These are phyloP conservation scores for Astrothelium macrocarpum DNA, from an alignment of 495 filamentous ascomycete genomes.

Conservation along the genomic window DNA sequence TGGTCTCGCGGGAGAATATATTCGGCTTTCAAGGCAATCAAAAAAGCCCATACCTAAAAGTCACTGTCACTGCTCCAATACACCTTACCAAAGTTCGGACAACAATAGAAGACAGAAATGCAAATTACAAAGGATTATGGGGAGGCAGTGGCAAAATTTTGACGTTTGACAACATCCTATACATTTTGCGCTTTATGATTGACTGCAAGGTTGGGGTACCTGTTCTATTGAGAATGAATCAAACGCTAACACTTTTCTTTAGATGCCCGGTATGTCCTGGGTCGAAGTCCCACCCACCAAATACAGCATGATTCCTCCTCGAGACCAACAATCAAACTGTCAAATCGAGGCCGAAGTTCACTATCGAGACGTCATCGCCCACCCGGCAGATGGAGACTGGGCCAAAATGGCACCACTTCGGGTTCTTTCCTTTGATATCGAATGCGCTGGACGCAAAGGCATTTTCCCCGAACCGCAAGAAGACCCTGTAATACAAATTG, in stretches of 20 bases:
- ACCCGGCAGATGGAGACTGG: slow-evolving; percentile 89
- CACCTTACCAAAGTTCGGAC: slow-evolving; percentile 61
- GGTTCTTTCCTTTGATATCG: slow-evolving; percentile 94
- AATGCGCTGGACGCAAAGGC: slow-evolving; percentile 94
- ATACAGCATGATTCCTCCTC: slow-evolving; percentile 54
- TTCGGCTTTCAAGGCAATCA: slow-evolving; percentile 88
- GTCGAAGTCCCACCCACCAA: slow-evolving; percentile 69
- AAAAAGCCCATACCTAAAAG: slow-evolving; percentile 85
- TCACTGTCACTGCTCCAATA: slow-evolving; percentile 82
- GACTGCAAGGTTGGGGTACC: slow-evolving; percentile 58
- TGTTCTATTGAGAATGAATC: background rate
- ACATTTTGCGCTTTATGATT: slow-evolving; percentile 94
- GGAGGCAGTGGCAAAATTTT: slow-evolving; percentile 57
- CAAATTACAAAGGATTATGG: slow-evolving; percentile 91
- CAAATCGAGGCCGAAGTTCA: slow-evolving; percentile 85
- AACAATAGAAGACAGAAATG: slow-evolving; percentile 59
- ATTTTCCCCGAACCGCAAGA: slow-evolving; percentile 87
- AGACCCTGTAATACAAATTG: slow-evolving; percentile 97
- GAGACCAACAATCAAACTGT: slow-evolving; percentile 72
- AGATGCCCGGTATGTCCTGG: slow-evolving; percentile 95
- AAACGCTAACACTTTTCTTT: background rate
- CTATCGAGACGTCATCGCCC: slow-evolving; percentile 75
- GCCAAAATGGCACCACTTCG: slow-evolving; percentile 95
- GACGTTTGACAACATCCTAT: slow-evolving; percentile 93
- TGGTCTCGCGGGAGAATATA: slow-evolving; percentile 78